Conservation (phyloP, 1,139 yeast species). For the Kurtzmaniella quercitrusa region DNA sequence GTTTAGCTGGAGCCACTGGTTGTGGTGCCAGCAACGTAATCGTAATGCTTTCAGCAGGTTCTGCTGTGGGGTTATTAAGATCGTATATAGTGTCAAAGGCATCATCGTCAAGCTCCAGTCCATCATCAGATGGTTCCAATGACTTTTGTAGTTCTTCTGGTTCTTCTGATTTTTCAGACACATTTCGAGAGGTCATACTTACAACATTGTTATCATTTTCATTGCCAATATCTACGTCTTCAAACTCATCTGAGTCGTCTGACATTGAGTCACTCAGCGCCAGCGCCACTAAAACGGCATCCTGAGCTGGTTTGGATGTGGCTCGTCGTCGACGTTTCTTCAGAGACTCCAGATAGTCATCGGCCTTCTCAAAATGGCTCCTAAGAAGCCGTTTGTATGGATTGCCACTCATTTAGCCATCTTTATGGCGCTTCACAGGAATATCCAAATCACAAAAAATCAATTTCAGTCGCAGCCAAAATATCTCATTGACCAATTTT, state of each 20-base stretch:
- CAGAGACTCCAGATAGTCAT: neutral
- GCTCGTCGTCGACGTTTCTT: slow-evolving; percentile 2
- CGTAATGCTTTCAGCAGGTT: slow-evolving; percentile 7
- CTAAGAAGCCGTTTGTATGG: slow-evolving; percentile 3
- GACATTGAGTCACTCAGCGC: slow-evolving; percentile 1
- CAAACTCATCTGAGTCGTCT: slow-evolving; percentile 27
- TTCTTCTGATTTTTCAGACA: slow-evolving; percentile 1
- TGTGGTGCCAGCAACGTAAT: slow-evolving; percentile 5
- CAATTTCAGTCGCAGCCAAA: neutral
- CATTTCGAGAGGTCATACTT: slow-evolving; percentile 13
- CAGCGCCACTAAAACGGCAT: neutral
- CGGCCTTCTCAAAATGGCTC: neutral
- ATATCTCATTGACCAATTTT: neutral
- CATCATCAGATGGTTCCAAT: neutral
- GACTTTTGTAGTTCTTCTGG: slow-evolving; percentile 6
- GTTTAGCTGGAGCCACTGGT: slow-evolving; percentile 9
- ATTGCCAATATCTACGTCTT: slow-evolving; percentile 21
- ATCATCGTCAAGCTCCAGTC: slow-evolving; percentile 14
- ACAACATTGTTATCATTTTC: slow-evolving; percentile 13
- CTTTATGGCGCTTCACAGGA: neutral
- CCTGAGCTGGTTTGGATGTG: neutral
- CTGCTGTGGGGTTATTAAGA: slow-evolving; percentile 13
- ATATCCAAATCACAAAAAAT: neutral
- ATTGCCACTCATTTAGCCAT: neutral
- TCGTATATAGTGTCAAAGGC: slow-evolving; percentile 12